Percentiles rank a stretch among this genome's conserved stretches.
Evolutionary conservation across 441 rosid species (phyloP).

Genomic region (Brassica hybrid): DNA sequence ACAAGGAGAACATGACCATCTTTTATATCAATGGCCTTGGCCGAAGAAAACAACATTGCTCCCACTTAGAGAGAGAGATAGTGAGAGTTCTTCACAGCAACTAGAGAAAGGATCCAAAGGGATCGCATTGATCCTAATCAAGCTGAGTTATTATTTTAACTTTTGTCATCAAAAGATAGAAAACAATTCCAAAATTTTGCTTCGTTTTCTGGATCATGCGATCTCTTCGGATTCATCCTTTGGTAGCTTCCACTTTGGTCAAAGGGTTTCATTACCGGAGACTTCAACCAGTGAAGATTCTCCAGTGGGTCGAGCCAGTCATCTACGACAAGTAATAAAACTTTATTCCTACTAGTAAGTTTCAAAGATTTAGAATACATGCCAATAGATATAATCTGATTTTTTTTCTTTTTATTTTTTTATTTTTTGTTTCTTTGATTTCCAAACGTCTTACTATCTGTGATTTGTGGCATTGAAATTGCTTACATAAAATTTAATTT

Average conservation of each 20-base stretch:
- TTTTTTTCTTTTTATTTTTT: background rate
- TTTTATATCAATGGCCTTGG: constrained; percentile 53
- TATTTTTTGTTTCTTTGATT: background rate
- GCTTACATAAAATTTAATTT: background rate
- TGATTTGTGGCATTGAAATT: background rate
- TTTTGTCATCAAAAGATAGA: constrained; percentile 9
- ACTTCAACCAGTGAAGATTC: constrained; percentile 6
- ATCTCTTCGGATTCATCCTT: constrained; percentile 97
- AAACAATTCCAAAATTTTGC: background rate
- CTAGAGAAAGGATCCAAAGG: constrained; percentile 97
- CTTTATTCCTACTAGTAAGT: constrained; percentile 34
- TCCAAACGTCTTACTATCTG: background rate
- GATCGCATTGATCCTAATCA: constrained; percentile 96
- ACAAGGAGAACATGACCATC: constrained; percentile 46
- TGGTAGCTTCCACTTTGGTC: constrained; percentile 55
- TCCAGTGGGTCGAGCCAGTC: constrained; percentile 14
- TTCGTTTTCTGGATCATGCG: constrained; percentile 81
- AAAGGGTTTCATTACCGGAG: constrained; percentile 19
- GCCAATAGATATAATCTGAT: background rate
- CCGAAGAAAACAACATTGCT: constrained; percentile 43
- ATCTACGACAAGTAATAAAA: background rate
- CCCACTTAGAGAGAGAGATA: constrained; percentile 27
- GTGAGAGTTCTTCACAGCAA: constrained; percentile 45
- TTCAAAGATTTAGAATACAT: constrained; percentile 27
- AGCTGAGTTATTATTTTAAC: constrained; percentile 20